Evolutionary conservation across 371 early-diverging fungal species (phyloP), one percentile per base, ranked within the genome.

Genomic region (Amoeboaphelidium protococcarum): DNA sequence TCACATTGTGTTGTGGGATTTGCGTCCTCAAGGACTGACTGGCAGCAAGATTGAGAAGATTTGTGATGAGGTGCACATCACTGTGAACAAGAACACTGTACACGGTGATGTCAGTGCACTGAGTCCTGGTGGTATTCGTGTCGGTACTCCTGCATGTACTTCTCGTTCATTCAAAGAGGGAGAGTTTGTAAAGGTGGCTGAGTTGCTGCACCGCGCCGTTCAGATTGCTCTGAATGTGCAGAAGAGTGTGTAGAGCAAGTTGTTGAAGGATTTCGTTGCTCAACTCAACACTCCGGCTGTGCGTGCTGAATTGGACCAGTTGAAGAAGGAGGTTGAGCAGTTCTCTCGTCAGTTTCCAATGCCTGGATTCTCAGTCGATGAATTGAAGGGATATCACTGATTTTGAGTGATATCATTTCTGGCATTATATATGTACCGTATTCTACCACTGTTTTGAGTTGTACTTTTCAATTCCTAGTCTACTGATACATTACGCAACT

Each of bases 11-110:
- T 68, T 95, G 46, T 62, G 86, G 44, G 82, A 95, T 59, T 66
- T 95, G 54, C 71, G 82, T 59, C 80, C 78, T 47, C 78, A 80
- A 69, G 69, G 70, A 6, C 69, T 89, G 47, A 89, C 88, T 54
- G 95, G 95, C 50, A 85, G 90, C 2, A 79, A 89, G 47, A 83
- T 87, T 2, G 92, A 95, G 67, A 75, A 87, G 48, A 66, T 95
- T 23, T 62, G 87, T 44, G 95, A 95, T 61, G 63, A 88, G 47
- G 82, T 72, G 56, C 91, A 90, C 60, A 85, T 98, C 57, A 83
- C 89, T 0, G 74, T 87, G 41, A 98, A 98, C 76, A 97, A 96
- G 72, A 97, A 98, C 73, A 91, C 95, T 0, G 84, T 98, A 19
- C 90, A 91, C 12, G 86, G 88, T 27, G 97, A 98, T 65, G 84